phyloP scores from a whole-genome alignment of 441 rosid genomes.

The Adansonia gregorii region DNA sequence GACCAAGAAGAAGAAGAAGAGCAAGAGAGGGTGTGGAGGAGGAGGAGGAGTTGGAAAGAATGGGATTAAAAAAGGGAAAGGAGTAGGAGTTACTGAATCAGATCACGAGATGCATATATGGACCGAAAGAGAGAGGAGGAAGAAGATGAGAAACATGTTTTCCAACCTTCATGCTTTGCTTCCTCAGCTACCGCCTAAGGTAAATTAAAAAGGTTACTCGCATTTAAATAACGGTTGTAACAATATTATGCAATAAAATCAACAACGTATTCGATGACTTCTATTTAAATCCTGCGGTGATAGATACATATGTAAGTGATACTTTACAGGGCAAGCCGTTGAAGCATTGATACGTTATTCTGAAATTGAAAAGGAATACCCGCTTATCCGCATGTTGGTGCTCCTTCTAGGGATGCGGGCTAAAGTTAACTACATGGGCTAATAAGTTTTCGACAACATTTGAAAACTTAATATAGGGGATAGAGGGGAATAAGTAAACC shows the following conservation, averaged over 20 bases:
- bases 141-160: slow-evolving; percentile 90
- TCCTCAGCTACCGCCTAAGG: slow-evolving; percentile 88
- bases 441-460: neutral
- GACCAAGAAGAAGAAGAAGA: neutral
- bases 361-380: too few species aligned
- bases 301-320: neutral
- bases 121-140: slow-evolving; percentile 88
- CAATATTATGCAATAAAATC: too few species aligned
- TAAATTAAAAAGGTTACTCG: slow-evolving; percentile 19
- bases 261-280: too few species aligned
- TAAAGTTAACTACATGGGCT: neutral
- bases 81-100: slow-evolving; percentile 38
- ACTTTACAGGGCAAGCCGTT: neutral
- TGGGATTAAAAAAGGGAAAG: neutral
- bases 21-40: slow-evolving; percentile 18
- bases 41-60: too few species aligned
- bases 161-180: slow-evolving; percentile 74
- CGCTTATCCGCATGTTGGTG: too few species aligned
- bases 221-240: too few species aligned
- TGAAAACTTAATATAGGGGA: neutral
- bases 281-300: too few species aligned
- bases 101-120: slow-evolving; percentile 72
- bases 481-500: neutral
- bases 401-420: too few species aligned
- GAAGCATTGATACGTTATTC: neutral